Evolutionary conservation across 2,329 filamentous ascomycete species (phyloP).

Genomic region (Parastagonospora avenae): DNA sequence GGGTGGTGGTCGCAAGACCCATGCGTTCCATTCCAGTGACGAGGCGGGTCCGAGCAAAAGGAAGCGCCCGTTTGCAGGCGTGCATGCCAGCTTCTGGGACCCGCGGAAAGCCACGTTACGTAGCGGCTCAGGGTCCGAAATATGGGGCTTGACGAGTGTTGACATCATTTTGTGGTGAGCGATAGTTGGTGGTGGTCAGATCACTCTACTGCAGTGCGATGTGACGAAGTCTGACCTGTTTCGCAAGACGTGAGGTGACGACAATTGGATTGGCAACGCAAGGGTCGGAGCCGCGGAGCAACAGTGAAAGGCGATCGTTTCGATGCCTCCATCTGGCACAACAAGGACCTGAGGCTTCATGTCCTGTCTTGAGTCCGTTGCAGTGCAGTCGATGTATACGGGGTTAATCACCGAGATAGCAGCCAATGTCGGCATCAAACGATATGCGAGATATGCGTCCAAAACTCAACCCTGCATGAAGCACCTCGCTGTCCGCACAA

Average conservation of each 20-base stretch:
- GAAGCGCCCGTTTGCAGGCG: neutral
- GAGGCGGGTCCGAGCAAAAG: neutral
- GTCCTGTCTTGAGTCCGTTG: no score
- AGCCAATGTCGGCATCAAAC: no score
- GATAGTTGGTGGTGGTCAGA: neutral
- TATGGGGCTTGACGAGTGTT: neutral
- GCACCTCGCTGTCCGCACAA: no score
- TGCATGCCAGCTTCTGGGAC: neutral
- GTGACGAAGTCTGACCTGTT: constrained; percentile 2
- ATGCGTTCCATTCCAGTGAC: neutral
- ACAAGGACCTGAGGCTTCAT: no score
- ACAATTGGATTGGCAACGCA: neutral
- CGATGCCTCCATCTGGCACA: no score
- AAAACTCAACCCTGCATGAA: no score
- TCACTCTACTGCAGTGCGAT: neutral
- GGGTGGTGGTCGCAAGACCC: no score
- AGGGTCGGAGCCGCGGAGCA: neutral
- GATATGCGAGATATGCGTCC: no score
- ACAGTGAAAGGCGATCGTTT: no score
- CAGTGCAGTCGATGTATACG: no score
- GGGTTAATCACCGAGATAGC: no score
- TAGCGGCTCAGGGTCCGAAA: neutral
- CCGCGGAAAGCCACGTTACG: constrained; percentile 1
- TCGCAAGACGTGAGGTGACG: neutral
- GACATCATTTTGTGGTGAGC: constrained; percentile 1